Base-by-base conservation (phyloP, 805 yeast species). In the Nakazawaea populi region DNA sequence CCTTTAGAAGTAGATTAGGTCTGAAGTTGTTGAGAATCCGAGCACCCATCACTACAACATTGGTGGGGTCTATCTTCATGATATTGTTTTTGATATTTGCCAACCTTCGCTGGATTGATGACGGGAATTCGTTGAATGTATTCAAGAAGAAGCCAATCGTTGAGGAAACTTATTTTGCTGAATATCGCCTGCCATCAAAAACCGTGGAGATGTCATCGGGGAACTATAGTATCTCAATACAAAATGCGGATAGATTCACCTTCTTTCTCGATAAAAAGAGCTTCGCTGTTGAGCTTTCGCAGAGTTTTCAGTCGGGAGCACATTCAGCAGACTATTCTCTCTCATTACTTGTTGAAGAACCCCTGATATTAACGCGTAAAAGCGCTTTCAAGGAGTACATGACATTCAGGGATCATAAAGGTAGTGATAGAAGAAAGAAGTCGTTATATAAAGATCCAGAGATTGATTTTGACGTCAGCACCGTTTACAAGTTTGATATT, bases 401-500 rank as follows among this genome's bases (percentile, higher is more conserved):
- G 27, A 36, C 35, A 14, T 32, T 34, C 39, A 44, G 42, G 14
- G 43, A 27, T 3, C 32, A 36, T 24, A 46, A 36, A 5, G 38
- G 38, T 9, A 44, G 48, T 6, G 28, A 42, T 37, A 32, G 32
- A 24, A 41, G 36, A 37, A 36, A 18, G 12, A 49, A 45, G 18
- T 39, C 39, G 4, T 4, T 36, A 24, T 44, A 32, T 28, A 27
- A 35, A 14, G 47, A 44, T 6, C 48, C 53, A 32, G 28, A 40
- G 3, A 55, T 68, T 36, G 55, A 56, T 18, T 55, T 60, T 31
- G 58, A 60, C 18, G 43, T 63, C 28, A 56, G 58, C 28, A 60
- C 68, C 1, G 60, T 68, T n/a, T 72, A 71, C 61, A 67, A 69
- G 48, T 74, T 76, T 59, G 82, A 80, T 58, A 57, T 69, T 14